Base-by-base conservation (phyloP, 1,139 yeast species). In the Debaryomycetaceae sp. region DNA sequence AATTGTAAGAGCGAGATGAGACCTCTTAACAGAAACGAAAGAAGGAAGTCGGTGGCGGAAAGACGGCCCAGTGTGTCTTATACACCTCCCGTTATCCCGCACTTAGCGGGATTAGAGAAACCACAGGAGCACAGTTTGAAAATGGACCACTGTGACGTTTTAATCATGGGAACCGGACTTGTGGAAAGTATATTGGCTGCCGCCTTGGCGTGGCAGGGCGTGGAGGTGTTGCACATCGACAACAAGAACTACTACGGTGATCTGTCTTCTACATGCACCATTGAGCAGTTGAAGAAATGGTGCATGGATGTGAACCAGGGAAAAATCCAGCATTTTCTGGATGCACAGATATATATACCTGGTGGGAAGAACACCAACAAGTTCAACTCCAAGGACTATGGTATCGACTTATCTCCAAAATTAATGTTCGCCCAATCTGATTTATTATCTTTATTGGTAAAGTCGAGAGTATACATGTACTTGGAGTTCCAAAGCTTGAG, bases 131-230 rank as follows among this genome's bases (percentile, higher is more conserved):
- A 68, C 44, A 62, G 67, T 39, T 64, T 75, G 39, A 69, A 65
- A 42, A 79, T 87, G 11, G 85, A 83, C 43, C 75, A 80, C 47
- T 88, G 89, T 57, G 99, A 93, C 59, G 96, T 93, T 24, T 75
- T 93, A 39, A 85, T 93, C 46, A 78, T 87, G 54, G 99, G 99
- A 34, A 93, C 99, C 0, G 98, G 98, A 1, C 73, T 95, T 40
- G 84, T 83, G 4, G 97, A 95, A 64, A 81, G 90, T 55, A 83
- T 95, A 11, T 69, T 91, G 45, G 97, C 98, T 0, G 96, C 98
- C 4, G 93, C 98, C 0, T 73, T 93, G 45, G 86, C 97, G 13
- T 93, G 99, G 98, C 97, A 89, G 58, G 98, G 98, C 11, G 84
- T 93, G 14, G 83, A 78, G 51, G 97, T 93, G 14, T 72, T 93